These are phyloP conservation scores for Saccharomycodes ludwigii DNA, from an alignment of 805 yeast genomes.

Conservation along the genomic window DNA sequence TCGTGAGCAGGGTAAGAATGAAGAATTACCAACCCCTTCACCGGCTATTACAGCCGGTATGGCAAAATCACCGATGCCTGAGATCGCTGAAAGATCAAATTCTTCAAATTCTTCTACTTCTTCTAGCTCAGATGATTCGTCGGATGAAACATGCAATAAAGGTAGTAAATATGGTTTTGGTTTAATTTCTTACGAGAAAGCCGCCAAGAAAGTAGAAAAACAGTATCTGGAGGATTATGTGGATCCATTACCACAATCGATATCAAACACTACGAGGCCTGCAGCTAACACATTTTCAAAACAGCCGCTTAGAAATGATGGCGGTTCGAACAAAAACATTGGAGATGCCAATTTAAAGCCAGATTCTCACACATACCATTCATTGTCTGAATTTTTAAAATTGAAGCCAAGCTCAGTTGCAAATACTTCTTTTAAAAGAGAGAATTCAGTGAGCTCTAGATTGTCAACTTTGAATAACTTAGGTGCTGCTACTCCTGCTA, in stretches of 20 bases:
- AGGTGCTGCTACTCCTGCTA: no score
- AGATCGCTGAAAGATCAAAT: not conserved
- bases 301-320: not conserved
- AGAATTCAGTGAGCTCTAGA: no score
- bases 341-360: no score
- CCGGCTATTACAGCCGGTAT: no score
- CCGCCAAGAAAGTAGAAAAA: conserved; percentile 17
- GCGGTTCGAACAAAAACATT: not conserved
- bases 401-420: no score
- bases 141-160: no score
- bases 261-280: not conserved
- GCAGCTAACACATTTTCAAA: no score
- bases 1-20: no score
- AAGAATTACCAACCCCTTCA: no score
- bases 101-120: not conserved
- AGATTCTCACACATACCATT: not conserved
- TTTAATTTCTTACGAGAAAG: conserved; percentile 17
- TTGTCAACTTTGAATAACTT: no score
- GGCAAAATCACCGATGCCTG: no score
- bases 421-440: not conserved
- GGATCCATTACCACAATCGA: conserved; percentile 16
- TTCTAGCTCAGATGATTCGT: not conserved
- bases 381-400: not conserved
- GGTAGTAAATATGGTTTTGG: conserved; percentile 17
- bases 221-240: conserved; percentile 17